Evolutionary conservation across 2,329 filamentous ascomycete species (phyloP).

Genomic region (Plenodomus lindquistii): DNA sequence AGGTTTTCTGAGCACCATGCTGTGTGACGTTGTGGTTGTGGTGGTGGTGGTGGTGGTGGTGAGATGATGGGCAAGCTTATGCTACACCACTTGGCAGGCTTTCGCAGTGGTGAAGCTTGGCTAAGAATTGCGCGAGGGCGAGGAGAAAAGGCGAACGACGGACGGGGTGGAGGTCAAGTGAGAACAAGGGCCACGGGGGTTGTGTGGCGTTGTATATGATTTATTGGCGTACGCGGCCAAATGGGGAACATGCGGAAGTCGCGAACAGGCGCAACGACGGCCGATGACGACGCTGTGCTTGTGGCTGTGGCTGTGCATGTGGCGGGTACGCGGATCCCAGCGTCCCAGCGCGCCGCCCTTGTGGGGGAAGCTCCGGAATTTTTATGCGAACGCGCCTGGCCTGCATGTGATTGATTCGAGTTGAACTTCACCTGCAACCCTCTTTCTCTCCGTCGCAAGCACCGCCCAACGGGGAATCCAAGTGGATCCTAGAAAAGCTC

Average conservation of each 20-base stretch:
- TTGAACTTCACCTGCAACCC: not conserved
- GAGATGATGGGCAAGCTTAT: not conserved
- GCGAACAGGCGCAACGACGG: slow-evolving; percentile 6
- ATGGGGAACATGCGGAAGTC: slow-evolving; percentile 1
- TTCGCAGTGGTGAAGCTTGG: not conserved
- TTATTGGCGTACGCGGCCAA: slow-evolving; percentile 10
- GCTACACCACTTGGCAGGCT: not conserved
- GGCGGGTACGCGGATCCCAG: not conserved
- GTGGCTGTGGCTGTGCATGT: slow-evolving; percentile 5
- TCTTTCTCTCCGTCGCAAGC: not conserved
- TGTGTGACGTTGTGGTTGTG: slow-evolving; percentile 6
- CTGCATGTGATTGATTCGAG: not conserved
- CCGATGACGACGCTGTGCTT: slow-evolving; percentile 17
- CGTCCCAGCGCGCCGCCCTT: not conserved
- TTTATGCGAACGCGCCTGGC: not conserved
- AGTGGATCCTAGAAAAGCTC: not conserved
- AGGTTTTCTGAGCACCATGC: slow-evolving; percentile 54
- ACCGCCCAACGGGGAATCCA: not conserved
- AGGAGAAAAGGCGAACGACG: not conserved
- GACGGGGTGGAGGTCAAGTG: not conserved
- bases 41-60: not conserved
- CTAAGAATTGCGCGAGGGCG: not conserved
- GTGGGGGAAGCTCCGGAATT: not conserved
- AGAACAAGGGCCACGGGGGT: not conserved
- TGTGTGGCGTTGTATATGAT: slow-evolving; percentile 1